A percentile compares a stretch with the other conserved stretches of the same genome.
phyloP scores from a whole-genome alignment of 2,329 filamentous ascomycete genomes.

The Pseudogymnoascus sp. region DNA sequence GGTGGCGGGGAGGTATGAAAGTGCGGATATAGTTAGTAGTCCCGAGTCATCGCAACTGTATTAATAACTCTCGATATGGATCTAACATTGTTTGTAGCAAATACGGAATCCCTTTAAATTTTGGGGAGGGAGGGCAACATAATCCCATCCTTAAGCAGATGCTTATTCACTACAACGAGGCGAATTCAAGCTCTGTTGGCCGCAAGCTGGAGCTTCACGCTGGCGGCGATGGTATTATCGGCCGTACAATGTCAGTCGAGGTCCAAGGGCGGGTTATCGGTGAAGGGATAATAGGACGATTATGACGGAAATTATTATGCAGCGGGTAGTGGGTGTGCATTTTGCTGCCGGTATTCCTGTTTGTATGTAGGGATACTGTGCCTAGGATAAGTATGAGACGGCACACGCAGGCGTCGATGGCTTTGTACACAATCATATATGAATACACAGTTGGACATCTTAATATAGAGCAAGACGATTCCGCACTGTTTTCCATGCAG shows the following conservation, averaged over 20 bases:
- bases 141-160: slow-evolving; percentile 7
- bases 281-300: slow-evolving; percentile 2
- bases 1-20: slow-evolving; percentile 2
- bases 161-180: neutral
- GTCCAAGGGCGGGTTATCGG: slow-evolving; percentile 3
- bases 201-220: neutral
- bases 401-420: too few relatives aligned
- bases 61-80: neutral
- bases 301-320: neutral
- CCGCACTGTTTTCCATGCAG: too few relatives aligned
- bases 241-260: slow-evolving; percentile 4
- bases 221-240: slow-evolving; percentile 8
- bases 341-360: too few relatives aligned
- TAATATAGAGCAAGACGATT: too few relatives aligned
- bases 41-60: neutral
- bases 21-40: neutral
- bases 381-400: too few relatives aligned
- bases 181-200: slow-evolving; percentile 6
- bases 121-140: neutral
- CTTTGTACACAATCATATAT: too few relatives aligned
- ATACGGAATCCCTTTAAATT: slow-evolving; percentile 1
- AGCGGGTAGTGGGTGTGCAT: too few relatives aligned
- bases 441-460: too few relatives aligned
- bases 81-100: neutral
- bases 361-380: too few relatives aligned